A percentile compares a stretch with the other conserved stretches of the same genome.
Evolutionary conservation across 2,329 filamentous ascomycete genomes (phyloP).

Genomic region (Bipolaris oryzae): DNA sequence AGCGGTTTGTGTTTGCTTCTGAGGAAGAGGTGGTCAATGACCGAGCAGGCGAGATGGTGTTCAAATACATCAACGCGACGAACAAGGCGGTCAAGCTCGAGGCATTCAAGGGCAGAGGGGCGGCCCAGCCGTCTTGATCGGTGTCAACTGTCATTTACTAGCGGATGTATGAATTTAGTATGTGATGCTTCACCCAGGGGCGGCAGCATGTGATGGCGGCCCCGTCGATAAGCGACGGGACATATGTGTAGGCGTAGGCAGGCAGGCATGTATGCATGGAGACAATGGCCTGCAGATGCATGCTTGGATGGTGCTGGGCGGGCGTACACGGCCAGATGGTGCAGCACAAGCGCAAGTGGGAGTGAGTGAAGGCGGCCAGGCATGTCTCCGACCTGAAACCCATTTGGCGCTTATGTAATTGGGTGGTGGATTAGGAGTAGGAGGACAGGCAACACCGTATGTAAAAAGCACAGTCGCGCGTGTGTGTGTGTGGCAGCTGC

Average conservation of each 20-base stretch:
- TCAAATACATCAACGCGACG: slow-evolving; percentile 39
- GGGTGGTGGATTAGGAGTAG: background rate
- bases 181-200: background rate
- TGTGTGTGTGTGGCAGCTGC: slow-evolving; percentile 3
- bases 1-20: slow-evolving; percentile 48
- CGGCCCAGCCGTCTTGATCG: slow-evolving; percentile 6
- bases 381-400: background rate
- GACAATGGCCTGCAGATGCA: background rate
- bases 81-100: slow-evolving; percentile 45
- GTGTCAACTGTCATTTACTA: background rate
- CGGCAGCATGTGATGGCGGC: background rate
- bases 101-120: slow-evolving; percentile 38
- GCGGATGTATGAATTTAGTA: background rate
- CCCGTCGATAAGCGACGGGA: background rate
- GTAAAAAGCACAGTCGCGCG: slow-evolving; percentile 12
- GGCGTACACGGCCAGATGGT: background rate
- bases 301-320: background rate
- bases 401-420: slow-evolving; percentile 3
- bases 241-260: background rate
- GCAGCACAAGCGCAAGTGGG: background rate
- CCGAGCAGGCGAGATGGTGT: slow-evolving; percentile 29
- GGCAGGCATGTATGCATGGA: background rate
- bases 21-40: slow-evolving; percentile 49
- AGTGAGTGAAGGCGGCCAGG: background rate
- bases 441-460: background rate